A percentile compares a stretch with the other conserved stretches of the same genome.
These are phyloP conservation scores for Oryza meridionalis DNA, from an alignment of 176 grass and related monocot species.

Conservation along the genomic window DNA sequence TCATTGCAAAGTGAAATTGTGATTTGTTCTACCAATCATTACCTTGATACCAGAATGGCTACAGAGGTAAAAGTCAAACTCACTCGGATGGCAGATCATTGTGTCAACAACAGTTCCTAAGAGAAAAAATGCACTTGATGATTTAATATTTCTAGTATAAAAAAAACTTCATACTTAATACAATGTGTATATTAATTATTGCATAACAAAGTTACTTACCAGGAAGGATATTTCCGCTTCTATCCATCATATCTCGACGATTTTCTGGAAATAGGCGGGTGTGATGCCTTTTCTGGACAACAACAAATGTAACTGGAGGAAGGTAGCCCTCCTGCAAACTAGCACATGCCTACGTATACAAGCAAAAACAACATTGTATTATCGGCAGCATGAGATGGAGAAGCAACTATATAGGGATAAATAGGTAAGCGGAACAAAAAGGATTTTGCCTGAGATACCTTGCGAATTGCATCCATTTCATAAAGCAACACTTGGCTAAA, in stretches of 20 bases:
- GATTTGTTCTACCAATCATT: neutral
- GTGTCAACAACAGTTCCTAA: constrained; percentile 82
- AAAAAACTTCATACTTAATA: neutral
- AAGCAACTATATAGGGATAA: neutral
- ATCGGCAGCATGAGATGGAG: neutral
- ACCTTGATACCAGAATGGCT: constrained; percentile 95
- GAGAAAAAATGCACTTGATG: neutral
- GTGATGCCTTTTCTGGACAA: constrained; percentile 95
- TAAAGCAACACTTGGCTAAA: constrained; percentile 76
- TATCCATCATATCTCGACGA: constrained; percentile 57
- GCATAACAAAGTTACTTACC: constrained; percentile 39
- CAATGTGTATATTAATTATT: neutral
- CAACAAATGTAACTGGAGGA: constrained; percentile 70
- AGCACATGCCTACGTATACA: constrained; percentile 64
- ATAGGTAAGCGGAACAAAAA: neutral
- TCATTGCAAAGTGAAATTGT: neutral
- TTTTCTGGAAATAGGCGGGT: constrained; percentile 79
- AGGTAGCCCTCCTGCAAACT: constrained; percentile 60
- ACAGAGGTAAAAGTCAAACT: constrained; percentile 95
- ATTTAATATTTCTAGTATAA: neutral
- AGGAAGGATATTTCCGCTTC: constrained; percentile 77
- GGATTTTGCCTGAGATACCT: constrained; percentile 37
- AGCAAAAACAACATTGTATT: constrained; percentile 6
- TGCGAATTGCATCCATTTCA: constrained; percentile 83
- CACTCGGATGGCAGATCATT: constrained; percentile 76